Evolutionary conservation across 352 stramenopile species (phyloP).

Genomic region (Poterioochromonas sp.): DNA sequence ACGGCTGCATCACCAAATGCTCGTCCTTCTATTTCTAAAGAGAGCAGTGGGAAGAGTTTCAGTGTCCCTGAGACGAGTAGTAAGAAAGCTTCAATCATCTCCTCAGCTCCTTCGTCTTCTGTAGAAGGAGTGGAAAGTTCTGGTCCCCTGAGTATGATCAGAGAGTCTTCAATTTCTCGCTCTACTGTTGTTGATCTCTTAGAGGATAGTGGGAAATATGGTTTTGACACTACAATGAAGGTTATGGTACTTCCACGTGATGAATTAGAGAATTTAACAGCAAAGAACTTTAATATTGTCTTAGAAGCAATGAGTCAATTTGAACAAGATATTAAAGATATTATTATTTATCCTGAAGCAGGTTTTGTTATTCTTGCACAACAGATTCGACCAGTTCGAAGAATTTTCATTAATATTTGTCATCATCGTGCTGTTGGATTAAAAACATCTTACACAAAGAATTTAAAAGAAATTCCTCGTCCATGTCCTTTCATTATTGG

Average conservation of each 20-base stretch:
- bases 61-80: not conserved
- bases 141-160: not conserved
- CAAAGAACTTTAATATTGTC: not conserved
- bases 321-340: slow-evolving; percentile 6
- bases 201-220: not conserved
- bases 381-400: not conserved
- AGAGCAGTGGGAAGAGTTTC: not conserved
- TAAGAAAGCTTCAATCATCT: no score
- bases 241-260: not conserved
- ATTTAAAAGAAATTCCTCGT: not conserved
- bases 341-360: slow-evolving; percentile 4
- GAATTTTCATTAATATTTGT: not conserved
- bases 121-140: no score
- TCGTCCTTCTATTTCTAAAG: not conserved
- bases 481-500: slow-evolving; percentile 3
- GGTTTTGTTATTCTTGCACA: slow-evolving; percentile 8
- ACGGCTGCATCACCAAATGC: not conserved
- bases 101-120: no score
- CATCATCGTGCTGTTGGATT: slow-evolving; percentile 2
- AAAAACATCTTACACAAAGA: not conserved
- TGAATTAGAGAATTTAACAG: not conserved
- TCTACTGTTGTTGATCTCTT: not conserved
- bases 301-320: not conserved
- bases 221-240: not conserved
- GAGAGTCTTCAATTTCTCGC: not conserved